These are phyloP conservation scores for Lolium perenne DNA, from an alignment of 176 grass and related monocot species.

Conservation along the genomic window DNA sequence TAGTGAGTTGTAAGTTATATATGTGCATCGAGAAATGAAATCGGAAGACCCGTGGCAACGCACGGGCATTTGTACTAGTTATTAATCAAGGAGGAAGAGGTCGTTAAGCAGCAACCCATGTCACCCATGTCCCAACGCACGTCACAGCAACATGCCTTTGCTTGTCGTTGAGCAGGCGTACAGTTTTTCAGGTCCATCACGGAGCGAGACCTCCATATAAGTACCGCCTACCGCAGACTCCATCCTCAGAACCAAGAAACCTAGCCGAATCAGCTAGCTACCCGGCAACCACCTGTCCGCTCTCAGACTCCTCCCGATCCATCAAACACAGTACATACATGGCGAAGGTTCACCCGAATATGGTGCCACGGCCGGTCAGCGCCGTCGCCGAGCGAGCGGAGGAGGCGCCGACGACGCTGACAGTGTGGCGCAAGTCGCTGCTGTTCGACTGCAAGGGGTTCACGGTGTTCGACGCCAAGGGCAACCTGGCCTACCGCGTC, in stretches of 20 bases:
- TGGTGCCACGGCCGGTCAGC: neutral
- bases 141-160: slow-evolving; percentile 47
- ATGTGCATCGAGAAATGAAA: too few relatives aligned
- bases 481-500: slow-evolving; percentile 81
- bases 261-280: slow-evolving; percentile 19
- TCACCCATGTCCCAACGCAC: neutral
- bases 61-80: too few relatives aligned
- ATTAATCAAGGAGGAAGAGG: too few relatives aligned
- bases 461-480: slow-evolving; percentile 81
- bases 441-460: slow-evolving; percentile 94
- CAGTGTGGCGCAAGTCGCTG: slow-evolving; percentile 96
- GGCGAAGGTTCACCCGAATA: too few relatives aligned
- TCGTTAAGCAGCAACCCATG: slow-evolving; percentile 51
- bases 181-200: too few relatives aligned
- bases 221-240: neutral
- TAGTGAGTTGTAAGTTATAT: too few relatives aligned
- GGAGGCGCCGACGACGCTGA: slow-evolving; percentile 56
- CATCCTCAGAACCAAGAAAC: neutral
- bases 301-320: neutral
- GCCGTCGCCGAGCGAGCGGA: neutral
- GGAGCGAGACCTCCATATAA: slow-evolving; percentile 33
- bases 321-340: neutral
- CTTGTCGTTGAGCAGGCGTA: too few relatives aligned
- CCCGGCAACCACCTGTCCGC: neutral
- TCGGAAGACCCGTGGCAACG: too few relatives aligned